Conservation (phyloP, 768 basidiomycete species). For the Cystofilobasidium capitatum region DNA sequence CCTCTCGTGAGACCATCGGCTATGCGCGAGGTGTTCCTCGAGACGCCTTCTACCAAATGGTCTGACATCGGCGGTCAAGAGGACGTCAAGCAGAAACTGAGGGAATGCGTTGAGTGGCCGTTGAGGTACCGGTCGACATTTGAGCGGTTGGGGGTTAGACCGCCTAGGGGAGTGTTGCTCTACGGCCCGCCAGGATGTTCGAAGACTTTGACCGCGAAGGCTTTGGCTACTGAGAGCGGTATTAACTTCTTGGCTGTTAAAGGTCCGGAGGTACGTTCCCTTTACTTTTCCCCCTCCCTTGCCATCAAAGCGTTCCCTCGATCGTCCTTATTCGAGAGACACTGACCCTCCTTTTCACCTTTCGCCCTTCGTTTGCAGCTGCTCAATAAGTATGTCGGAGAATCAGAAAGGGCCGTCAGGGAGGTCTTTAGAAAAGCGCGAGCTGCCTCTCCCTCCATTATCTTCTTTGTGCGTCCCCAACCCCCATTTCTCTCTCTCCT, state of each 20-base stretch:
- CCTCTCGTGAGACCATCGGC: slow-evolving; percentile 80
- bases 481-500: background rate
- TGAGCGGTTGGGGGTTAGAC: slow-evolving; percentile 69
- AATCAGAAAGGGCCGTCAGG: slow-evolving; percentile 87
- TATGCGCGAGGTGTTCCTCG: slow-evolving; percentile 84
- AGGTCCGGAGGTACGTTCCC: slow-evolving; percentile 71
- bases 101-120: slow-evolving; percentile 93
- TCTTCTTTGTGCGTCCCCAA: slow-evolving; percentile 71
- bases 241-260: slow-evolving; percentile 95
- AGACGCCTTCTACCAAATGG: slow-evolving; percentile 71
- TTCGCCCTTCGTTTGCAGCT: slow-evolving; percentile 62
- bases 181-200: slow-evolving; percentile 98
- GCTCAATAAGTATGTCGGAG: slow-evolving; percentile 91
- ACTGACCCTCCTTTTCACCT: too few species aligned
- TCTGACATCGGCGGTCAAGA: slow-evolving; percentile 83
- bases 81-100: slow-evolving; percentile 67
- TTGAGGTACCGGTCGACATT: slow-evolving; percentile 77
- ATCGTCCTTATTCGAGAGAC: background rate
- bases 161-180: slow-evolving; percentile 79
- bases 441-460: slow-evolving; percentile 84
- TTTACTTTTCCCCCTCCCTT: background rate
- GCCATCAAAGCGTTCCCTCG: slow-evolving; percentile 11
- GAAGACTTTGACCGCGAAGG: slow-evolving; percentile 85
- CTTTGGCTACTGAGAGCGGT: slow-evolving; percentile 84
- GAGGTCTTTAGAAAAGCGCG: slow-evolving; percentile 94